Percentiles rank a stretch among this genome's conserved stretches.
phyloP scores from a whole-genome alignment of 345 rosid species.

The Eucalyptus caleyi region DNA sequence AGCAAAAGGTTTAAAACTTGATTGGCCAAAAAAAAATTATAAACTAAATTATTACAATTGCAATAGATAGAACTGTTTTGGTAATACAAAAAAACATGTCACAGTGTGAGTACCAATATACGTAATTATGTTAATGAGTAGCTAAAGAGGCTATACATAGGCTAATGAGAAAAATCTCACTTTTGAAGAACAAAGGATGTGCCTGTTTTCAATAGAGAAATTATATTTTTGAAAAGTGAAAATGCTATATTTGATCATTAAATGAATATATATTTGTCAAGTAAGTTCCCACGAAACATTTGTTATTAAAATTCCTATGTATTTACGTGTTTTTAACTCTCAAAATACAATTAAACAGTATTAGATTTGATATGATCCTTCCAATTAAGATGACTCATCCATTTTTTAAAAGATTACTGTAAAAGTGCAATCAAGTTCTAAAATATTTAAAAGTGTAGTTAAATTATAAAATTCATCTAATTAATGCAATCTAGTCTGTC shows the following conservation, averaged over 20 bases:
- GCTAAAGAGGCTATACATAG: not conserved
- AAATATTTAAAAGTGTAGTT: rapidly evolving
- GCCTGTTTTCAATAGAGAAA: not conserved
- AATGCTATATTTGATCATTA: not conserved
- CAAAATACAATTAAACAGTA: not conserved
- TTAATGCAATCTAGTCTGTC: not conserved
- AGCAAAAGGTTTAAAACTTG: not conserved
- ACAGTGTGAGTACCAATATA: not conserved
- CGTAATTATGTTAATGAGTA: not conserved
- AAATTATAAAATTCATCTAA: not conserved
- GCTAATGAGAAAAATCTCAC: too few species aligned
- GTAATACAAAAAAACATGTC: not conserved
- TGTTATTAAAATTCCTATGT: not conserved
- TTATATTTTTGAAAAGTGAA: too few species aligned
- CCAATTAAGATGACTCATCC: not conserved
- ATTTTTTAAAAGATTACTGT: rapidly evolving
- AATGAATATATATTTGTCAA: not conserved
- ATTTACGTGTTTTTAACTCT: not conserved
- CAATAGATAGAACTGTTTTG: not conserved
- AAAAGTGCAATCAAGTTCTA: not conserved
- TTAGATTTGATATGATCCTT: not conserved
- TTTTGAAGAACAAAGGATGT: too few species aligned
- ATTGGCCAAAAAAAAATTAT: not conserved
- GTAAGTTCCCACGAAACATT: not conserved
- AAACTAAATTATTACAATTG: too few species aligned